These are phyloP conservation scores for Phytopythium aichiense DNA, from an alignment of 352 stramenopile genomes.

Conservation along the genomic window DNA sequence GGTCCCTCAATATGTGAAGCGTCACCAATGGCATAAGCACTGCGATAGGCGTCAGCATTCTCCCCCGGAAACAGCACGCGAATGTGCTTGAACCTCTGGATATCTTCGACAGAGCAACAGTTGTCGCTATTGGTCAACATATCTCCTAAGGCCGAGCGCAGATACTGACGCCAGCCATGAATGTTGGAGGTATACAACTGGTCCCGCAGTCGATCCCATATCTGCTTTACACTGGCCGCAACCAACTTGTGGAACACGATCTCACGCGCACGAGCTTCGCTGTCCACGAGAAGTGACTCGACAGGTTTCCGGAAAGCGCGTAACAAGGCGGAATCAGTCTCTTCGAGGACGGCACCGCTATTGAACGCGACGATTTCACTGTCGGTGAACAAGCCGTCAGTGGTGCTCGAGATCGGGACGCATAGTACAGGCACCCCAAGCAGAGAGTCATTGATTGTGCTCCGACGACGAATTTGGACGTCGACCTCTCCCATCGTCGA, in stretches of 20 bases:
- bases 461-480: slow-evolving; percentile 4
- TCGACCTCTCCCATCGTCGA: slow-evolving; percentile 9
- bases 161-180: neutral
- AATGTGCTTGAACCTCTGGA: neutral
- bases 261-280: neutral
- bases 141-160: neutral
- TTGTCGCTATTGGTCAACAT: neutral
- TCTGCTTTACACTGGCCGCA: neutral
- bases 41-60: neutral
- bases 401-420: neutral
- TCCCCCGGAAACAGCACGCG: slow-evolving; percentile 1
- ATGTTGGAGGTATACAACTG: neutral
- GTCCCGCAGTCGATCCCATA: neutral
- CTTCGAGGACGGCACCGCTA: slow-evolving; percentile 6
- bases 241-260: neutral
- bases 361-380: slow-evolving; percentile 11
- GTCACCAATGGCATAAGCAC: neutral
- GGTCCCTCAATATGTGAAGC: neutral
- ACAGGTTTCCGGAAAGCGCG: slow-evolving; percentile 10
- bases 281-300: slow-evolving; percentile 4
- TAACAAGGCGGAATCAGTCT: slow-evolving; percentile 11
- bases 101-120: neutral
- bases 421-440: slow-evolving; percentile 1
- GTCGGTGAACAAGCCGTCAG: neutral
- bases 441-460: neutral